Percentiles rank a stretch among this genome's conserved stretches.
phyloP scores from a whole-genome alignment of 768 basidiomycete genomes.

The Boletus sp. region DNA sequence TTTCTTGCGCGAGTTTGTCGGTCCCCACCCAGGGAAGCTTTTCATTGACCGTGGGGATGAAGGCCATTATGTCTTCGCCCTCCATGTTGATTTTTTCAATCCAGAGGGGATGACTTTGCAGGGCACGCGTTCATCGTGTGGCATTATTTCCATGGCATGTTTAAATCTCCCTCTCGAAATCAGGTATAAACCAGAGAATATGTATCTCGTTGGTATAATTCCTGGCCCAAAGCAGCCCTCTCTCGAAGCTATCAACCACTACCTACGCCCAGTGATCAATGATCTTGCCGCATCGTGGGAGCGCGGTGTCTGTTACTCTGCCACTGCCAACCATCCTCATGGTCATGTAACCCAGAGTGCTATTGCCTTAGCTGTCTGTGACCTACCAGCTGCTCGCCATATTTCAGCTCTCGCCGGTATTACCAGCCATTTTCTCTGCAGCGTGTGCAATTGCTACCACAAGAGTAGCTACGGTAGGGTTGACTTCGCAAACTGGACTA shows the following conservation, averaged over 20 bases:
- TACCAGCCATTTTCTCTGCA: conserved; percentile 27
- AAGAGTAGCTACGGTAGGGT: conserved; percentile 1
- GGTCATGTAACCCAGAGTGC: too few species aligned
- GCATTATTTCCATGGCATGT: not conserved
- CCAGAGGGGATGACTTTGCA: not conserved
- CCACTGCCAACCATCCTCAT: too few species aligned
- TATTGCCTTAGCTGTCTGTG: conserved; percentile 29
- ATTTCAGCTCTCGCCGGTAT: conserved; percentile 20
- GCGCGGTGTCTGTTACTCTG: too few species aligned
- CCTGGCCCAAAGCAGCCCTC: too few species aligned
- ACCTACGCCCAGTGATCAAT: too few species aligned
- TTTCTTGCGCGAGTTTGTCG: too few species aligned
- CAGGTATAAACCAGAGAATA: not conserved
- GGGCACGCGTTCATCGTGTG: not conserved
- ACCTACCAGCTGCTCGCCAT: conserved; percentile 36
- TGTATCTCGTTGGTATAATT: too few species aligned
- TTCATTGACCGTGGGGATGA: not conserved
- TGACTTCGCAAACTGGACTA: conserved; percentile 16
- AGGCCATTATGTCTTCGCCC: not conserved
- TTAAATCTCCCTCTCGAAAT: not conserved
- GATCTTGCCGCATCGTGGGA: too few species aligned
- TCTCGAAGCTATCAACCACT: too few species aligned
- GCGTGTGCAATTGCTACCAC: conserved; percentile 27
- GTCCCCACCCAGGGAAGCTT: too few species aligned
- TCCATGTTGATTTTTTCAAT: not conserved